A percentile compares a stretch with the other conserved stretches of the same genome.
Evolutionary conservation across 2,329 filamentous ascomycete genomes (phyloP).

Genomic region (Ilyonectria destructans): DNA sequence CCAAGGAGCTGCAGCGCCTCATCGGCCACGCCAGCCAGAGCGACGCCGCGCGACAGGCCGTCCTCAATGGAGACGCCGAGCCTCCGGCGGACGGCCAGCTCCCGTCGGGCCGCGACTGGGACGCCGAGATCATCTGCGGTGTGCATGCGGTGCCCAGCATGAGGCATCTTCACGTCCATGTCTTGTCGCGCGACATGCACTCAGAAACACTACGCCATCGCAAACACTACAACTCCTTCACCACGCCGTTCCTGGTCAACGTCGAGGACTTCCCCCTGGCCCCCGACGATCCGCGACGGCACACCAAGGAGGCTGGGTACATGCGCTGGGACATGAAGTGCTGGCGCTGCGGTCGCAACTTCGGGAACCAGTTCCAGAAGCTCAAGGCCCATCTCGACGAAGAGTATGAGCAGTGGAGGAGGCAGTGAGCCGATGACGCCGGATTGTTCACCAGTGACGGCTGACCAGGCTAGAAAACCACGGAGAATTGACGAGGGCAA

Average conservation of each 20-base stretch:
- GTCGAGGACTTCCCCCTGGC: conserved; percentile 86
- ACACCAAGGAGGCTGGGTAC: conserved; percentile 72
- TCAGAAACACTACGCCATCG: conserved; percentile 81
- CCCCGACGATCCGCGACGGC: conserved; percentile 74
- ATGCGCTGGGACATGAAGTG: conserved; percentile 79
- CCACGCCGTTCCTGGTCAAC: conserved; percentile 85
- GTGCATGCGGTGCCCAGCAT: conserved; percentile 93
- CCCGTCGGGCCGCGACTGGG: conserved; percentile 85
- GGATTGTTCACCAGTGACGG: neutral
- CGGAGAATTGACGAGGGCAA: neutral
- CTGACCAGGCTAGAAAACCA: neutral
- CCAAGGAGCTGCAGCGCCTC: conserved; percentile 80
- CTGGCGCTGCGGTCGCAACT: conserved; percentile 86
- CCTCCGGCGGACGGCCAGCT: conserved; percentile 58
- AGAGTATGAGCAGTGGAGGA: conserved; percentile 85
- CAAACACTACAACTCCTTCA: conserved; percentile 95
- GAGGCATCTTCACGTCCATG: conserved; percentile 92
- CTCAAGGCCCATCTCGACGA: conserved; percentile 83
- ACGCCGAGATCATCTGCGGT: conserved; percentile 80
- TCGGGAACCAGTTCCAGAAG: conserved; percentile 80
- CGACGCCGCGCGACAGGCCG: conserved; percentile 77
- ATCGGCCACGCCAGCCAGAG: conserved; percentile 76
- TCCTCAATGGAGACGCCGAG: conserved; percentile 72
- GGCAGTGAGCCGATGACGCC: conserved; percentile 60
- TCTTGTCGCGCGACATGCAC: conserved; percentile 85